Conservation (phyloP, 2,329 filamentous ascomycete species). For the Aspergillus glaucus region DNA sequence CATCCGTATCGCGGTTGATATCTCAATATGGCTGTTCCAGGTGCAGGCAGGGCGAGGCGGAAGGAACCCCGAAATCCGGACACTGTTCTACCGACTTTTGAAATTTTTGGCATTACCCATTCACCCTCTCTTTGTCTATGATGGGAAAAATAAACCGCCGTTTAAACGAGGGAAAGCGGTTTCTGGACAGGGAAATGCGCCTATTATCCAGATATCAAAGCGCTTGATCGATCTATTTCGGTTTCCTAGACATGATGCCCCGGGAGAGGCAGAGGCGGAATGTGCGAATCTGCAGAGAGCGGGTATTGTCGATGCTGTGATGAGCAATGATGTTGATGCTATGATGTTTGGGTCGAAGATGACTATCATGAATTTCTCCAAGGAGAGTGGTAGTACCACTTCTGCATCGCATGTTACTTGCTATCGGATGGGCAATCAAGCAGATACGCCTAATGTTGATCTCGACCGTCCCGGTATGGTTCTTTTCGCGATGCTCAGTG, state of each 20-base stretch:
- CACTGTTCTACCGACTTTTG: conserved; percentile 84
- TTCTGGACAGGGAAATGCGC: conserved; percentile 48
- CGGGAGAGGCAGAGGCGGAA: conserved; percentile 93
- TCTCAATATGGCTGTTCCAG: conserved; percentile 97
- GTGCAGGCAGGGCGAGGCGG: conserved; percentile 79
- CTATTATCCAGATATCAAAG: conserved; percentile 69
- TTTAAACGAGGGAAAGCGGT: conserved; percentile 81
- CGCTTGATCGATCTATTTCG: conserved; percentile 77
- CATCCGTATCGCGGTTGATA: conserved; percentile 82
- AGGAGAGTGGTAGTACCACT: conserved; percentile 55
- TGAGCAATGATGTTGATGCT: conserved; percentile 95
- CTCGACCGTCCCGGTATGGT: conserved; percentile 87
- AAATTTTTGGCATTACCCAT: conserved; percentile 71
- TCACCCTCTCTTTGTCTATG: conserved; percentile 83
- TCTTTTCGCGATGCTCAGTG: conserved; percentile 86
- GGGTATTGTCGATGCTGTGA: conserved; percentile 82
- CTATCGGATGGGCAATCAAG: conserved; percentile 52
- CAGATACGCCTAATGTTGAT: conserved; percentile 22
- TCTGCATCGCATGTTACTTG: conserved; percentile 78
- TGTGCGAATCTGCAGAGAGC: conserved; percentile 78
- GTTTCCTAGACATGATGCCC: conserved; percentile 76
- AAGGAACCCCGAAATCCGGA: conserved; percentile 81
- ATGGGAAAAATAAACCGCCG: conserved; percentile 74
- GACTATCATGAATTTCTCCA: conserved; percentile 76
- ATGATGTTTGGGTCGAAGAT: conserved; percentile 89